These are phyloP conservation scores for Candida khao-thaluensis DNA, from an alignment of 805 yeast genomes.

Conservation along the genomic window DNA sequence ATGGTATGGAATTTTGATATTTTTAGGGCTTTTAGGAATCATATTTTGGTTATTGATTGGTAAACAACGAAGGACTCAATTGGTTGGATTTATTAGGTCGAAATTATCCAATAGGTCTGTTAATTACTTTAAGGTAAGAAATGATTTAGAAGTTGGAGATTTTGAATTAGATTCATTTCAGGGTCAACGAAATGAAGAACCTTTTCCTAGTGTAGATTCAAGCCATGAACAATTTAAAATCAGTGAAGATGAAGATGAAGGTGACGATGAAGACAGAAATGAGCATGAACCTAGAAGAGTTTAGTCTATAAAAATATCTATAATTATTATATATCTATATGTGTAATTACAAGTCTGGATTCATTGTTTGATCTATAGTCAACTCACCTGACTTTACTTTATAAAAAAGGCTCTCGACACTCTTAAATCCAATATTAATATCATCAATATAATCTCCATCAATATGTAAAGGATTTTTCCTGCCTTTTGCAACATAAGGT, in stretches of 20 bases:
- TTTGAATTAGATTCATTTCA: conserved; percentile 11
- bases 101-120: background rate
- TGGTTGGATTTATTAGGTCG: conserved; percentile 14
- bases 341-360: too few species aligned
- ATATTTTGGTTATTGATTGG: conserved; percentile 37
- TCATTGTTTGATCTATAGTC: conserved; percentile 19
- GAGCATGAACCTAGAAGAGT: background rate
- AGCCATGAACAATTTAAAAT: background rate
- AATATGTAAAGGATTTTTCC: conserved; percentile 30
- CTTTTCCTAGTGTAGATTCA: background rate
- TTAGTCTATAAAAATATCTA: too few species aligned
- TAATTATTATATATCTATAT: background rate
- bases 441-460: conserved; percentile 26
- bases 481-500: conserved; percentile 24
- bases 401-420: conserved; percentile 24
- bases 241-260: conserved; percentile 5
- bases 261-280: too few species aligned
- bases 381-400: conserved; percentile 22
- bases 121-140: conserved; percentile 1
- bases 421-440: conserved; percentile 18
- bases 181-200: too few species aligned
- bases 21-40: conserved; percentile 23
- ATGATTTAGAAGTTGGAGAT: conserved; percentile 12
- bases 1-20: conserved; percentile 37
- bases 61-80: conserved; percentile 19